A percentile compares a stretch with the other conserved stretches of the same genome.
Conservation (phyloP, 441 rosid species). For the Melastoma candidum region DNA sequence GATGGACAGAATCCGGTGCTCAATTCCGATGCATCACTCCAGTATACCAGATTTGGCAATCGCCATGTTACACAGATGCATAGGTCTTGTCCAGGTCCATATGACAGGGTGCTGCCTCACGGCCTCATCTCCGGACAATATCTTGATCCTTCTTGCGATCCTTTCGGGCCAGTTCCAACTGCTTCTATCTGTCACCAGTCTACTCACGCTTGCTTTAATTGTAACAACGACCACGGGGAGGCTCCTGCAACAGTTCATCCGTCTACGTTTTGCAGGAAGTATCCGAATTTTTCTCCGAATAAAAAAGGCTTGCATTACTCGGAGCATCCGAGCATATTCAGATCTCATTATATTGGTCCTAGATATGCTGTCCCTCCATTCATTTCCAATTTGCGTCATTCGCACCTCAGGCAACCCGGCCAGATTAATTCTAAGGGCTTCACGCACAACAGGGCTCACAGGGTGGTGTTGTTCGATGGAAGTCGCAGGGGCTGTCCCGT, state of each 20-base stretch:
- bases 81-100: constrained; percentile 35
- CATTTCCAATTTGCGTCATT: constrained; percentile 27
- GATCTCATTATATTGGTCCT: constrained; percentile 29
- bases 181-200: constrained; percentile 44
- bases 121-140: constrained; percentile 37
- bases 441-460: constrained; percentile 30
- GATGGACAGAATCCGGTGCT: constrained; percentile 28
- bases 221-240: constrained; percentile 48
- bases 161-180: constrained; percentile 34
- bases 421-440: constrained; percentile 32
- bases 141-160: constrained; percentile 31
- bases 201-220: constrained; percentile 58
- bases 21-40: constrained; percentile 33
- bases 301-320: constrained; percentile 27
- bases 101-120: constrained; percentile 29
- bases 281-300: constrained; percentile 33
- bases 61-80: constrained; percentile 33
- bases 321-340: constrained; percentile 36
- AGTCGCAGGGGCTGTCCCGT: constrained; percentile 36
- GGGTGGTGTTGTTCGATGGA: constrained; percentile 38
- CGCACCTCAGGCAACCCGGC: constrained; percentile 51
- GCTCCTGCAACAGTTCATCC: constrained; percentile 38
- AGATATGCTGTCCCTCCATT: constrained; percentile 30
- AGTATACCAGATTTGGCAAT: constrained; percentile 40
- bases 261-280: constrained; percentile 30